Percentiles rank a stretch among this genome's conserved stretches.
These are phyloP conservation scores for Cadophora sp. DNA, from an alignment of 2,329 filamentous ascomycete genomes.

Conservation along the genomic window DNA sequence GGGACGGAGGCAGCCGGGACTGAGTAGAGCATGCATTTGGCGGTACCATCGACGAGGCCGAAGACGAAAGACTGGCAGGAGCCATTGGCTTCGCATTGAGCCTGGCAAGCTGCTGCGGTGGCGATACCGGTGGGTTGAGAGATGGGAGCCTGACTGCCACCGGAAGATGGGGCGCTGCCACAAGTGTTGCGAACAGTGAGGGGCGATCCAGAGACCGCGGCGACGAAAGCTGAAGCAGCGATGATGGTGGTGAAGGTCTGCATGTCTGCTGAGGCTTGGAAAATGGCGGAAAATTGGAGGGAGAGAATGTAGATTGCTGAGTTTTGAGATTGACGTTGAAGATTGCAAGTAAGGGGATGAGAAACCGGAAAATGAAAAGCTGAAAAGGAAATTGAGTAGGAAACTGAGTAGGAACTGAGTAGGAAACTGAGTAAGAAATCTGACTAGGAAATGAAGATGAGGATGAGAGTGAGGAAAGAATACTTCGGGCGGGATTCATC, in stretches of 20 bases:
- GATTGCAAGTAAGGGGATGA: constrained; percentile 7
- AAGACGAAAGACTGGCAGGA: not conserved
- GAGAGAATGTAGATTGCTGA: constrained; percentile 4
- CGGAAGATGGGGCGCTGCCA: constrained; percentile 23
- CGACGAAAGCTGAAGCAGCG: constrained; percentile 25
- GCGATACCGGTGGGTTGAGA: constrained; percentile 24
- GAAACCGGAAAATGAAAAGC: constrained; percentile 3
- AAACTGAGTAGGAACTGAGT: constrained; percentile 7
- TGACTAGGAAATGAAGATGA: constrained; percentile 16
- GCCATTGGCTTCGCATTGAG: not conserved
- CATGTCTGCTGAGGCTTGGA: constrained; percentile 11
- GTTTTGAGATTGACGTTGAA: not conserved
- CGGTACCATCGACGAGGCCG: constrained; percentile 18
- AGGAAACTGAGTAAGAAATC: constrained; percentile 12
- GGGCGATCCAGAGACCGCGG: constrained; percentile 21
- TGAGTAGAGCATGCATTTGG: constrained; percentile 35
- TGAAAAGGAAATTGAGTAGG: constrained; percentile 17
- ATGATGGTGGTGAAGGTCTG: constrained; percentile 30
- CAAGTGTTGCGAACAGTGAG: constrained; percentile 22
- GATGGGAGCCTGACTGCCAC: constrained; percentile 22
- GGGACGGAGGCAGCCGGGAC: constrained; percentile 35
- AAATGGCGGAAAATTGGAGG: not conserved
- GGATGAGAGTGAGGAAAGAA: not conserved
- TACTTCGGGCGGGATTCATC: not conserved
- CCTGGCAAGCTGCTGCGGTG: not conserved